Base-by-base conservation (phyloP, 140 eudicot species). In the Erigeron philadelphicus region DNA sequence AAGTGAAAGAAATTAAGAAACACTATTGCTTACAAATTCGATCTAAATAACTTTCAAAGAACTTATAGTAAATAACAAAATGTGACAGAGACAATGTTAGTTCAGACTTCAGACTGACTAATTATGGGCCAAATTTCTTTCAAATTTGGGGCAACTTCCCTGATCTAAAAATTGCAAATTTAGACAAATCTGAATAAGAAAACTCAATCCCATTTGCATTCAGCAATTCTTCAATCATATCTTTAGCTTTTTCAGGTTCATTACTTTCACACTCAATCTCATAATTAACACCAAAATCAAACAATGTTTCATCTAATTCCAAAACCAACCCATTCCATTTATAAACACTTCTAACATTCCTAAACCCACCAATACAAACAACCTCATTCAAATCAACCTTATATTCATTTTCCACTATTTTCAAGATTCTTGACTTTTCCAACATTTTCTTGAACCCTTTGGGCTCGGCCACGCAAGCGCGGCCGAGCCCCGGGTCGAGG, bases 241-340 rank as follows among this genome's bases (percentile, higher is more conserved):
- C 78, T 76, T 83, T 87, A 15, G 82, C 95, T 31, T 66, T 83
- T 25, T 90, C 95, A 0, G 97, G 95, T 54, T 90, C 91, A 16
- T 35, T 44, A 59, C 91, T 84, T 80, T 90, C 97, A 65, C 97
- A 90, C 48, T 90, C 95, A 64, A 90, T 67, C 86, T 90, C 97
- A 79, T 82, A 90, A 73, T 75, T 67, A 21, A 78, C 80, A 50
- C 95, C 95, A 50, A 84, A 87, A 45, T 81, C 84, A 63, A 61
- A 86, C 40, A 18, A 10, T 8, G 82, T 80, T 42, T 86, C 95
- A 68, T 89, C 96, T 58, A 89, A 64, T 82, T 91, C 97, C 84
- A 91, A 68, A 25, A 75, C 82, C 85, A 91, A 74, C 40, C 97
- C 97, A 23, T 91, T 81, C 96, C 96, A 91, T 1, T 79, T 81